Evolutionary conservation across 176 grass and related monocot species (phyloP), one percentile per base, ranked within the genome.

Genomic region (Oryza longistaminata): DNA sequence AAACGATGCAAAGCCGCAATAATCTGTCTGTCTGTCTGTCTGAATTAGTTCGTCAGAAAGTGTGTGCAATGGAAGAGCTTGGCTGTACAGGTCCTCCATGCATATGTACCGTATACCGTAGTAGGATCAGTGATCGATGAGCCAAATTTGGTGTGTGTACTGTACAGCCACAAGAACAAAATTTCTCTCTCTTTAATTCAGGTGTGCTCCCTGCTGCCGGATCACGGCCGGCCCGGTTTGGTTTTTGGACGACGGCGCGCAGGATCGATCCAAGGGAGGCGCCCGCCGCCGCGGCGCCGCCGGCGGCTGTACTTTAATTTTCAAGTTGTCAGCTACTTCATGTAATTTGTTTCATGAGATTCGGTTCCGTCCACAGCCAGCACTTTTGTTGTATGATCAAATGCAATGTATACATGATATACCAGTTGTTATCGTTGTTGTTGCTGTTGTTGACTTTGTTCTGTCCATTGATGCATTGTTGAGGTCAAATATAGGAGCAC

Each of bases 41-140:
- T 21, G 66, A 74, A 45, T 62, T 62, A 62, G n/a, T 62, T 62
- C 1, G 58, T 70, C 50, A 27, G 9, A 50, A 75, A 0, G 42
- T 16, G 42, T 16, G 77, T 89, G 87, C 77, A 76, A 10, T 81
- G 82, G 88, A 89, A 89, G 88, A 85, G 88, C 77, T 81, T 89
- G 88, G 82, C 88, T 84, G 89, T 26, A 81, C 89, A 84, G 81
- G 89, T 91, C 89, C 89, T 84, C 89, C 89, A 81, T 69, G 84
- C 53, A 62, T 4, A 35, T 81, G 69, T 6, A 85, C 45, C 35
- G n/a, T 79, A 84, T 48, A 83, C 79, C 16, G 22, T 80, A 87
- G 40, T 75, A 91, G 81, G 85, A 87, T 83, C 68, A 62, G 66
- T 11, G 66, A 31, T 31, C 29, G 29, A 78, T 35, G 13, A 24